Evolutionary conservation across 108 stramenopile genomes (phyloP).

Genomic region (Parietichytrium sp.): DNA sequence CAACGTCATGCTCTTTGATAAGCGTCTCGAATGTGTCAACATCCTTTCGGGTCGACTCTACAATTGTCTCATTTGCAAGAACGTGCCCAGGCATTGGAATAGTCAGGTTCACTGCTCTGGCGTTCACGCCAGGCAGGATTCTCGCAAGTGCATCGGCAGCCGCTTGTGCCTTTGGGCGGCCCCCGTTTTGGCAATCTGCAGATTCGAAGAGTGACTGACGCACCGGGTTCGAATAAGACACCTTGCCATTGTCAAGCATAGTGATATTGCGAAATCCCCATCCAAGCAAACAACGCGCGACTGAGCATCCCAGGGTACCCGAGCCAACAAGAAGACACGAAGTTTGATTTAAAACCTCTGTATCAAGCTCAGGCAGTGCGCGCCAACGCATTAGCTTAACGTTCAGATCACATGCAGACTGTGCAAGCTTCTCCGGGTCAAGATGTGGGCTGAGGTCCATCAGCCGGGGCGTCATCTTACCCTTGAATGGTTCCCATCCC

Average conservation of each 20-base stretch:
- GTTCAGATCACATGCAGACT: conserved; percentile 88
- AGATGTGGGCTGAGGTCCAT: conserved; percentile 49
- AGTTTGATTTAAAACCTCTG: conserved; percentile 70
- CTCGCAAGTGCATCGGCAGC: conserved; percentile 79
- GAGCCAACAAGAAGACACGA: conserved; percentile 88
- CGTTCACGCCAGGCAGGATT: conserved; percentile 75
- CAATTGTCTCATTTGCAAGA: conserved; percentile 45
- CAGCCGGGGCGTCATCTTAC: conserved; percentile 58
- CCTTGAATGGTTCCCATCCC: conserved; percentile 57
- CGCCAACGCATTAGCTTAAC: conserved; percentile 97
- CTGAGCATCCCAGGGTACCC: conserved; percentile 93
- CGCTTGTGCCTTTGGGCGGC: conserved; percentile 80
- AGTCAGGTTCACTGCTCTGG: conserved; percentile 69
- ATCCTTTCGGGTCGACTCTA: conserved; percentile 53
- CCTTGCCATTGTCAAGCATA: conserved; percentile 89
- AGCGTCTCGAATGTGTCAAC: conserved; percentile 69
- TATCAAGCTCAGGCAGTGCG: conserved; percentile 80
- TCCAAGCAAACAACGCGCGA: conserved; percentile 83
- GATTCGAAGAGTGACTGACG: conserved; percentile 87
- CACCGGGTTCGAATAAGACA: conserved; percentile 92
- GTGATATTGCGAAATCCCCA: conserved; percentile 94
- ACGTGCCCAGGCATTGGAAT: conserved; percentile 99
- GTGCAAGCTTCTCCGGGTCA: conserved; percentile 63
- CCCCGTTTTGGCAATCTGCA: conserved; percentile 80
- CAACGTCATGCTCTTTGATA: conserved; percentile 79